Evolutionary conservation across 2,329 filamentous ascomycete genomes (phyloP).

Genomic region (Bipolaris zeicola): DNA sequence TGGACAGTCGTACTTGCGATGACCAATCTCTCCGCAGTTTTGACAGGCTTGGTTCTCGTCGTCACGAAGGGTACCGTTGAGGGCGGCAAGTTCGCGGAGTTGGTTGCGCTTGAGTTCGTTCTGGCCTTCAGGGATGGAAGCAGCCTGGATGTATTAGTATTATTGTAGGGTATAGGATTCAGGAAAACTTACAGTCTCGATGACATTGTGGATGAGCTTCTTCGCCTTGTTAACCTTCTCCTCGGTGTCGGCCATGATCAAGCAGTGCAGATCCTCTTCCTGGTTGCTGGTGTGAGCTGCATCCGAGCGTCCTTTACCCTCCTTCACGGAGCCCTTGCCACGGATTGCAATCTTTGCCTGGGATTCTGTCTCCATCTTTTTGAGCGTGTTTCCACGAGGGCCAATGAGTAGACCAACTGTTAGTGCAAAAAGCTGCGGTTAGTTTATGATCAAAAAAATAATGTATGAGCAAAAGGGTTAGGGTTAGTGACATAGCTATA

Average conservation of each 20-base stretch:
- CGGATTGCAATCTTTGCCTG: slow-evolving; percentile 98
- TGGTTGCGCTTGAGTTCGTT: slow-evolving; percentile 99
- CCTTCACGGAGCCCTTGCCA: slow-evolving; percentile 99
- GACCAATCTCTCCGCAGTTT: slow-evolving; percentile 98
- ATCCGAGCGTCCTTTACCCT: slow-evolving; percentile 98
- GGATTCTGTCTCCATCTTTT: slow-evolving; percentile 99
- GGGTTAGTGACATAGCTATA: slow-evolving; percentile 51
- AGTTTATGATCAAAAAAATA: slow-evolving; percentile 65
- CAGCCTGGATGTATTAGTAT: slow-evolving; percentile 68
- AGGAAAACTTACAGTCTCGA: slow-evolving; percentile 84
- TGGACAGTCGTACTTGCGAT: slow-evolving; percentile 98
- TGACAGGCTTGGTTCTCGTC: slow-evolving; percentile 99
- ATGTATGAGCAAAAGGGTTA: slow-evolving; percentile 37
- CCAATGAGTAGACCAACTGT: slow-evolving; percentile 99
- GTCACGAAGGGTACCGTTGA: slow-evolving; percentile 98
- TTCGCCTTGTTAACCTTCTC: slow-evolving; percentile 99
- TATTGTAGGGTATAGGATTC: slow-evolving; percentile 4
- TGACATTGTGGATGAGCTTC: slow-evolving; percentile 96
- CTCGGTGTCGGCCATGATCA: slow-evolving; percentile 99
- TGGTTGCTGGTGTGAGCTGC: slow-evolving; percentile 99
- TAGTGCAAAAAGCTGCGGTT: slow-evolving; percentile 85
- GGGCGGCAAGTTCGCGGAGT: slow-evolving; percentile 92
- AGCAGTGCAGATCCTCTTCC: slow-evolving; percentile 97
- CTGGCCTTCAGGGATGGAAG: slow-evolving; percentile 96
- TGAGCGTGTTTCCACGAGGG: slow-evolving; percentile 98